A percentile compares a stretch with the other conserved stretches of the same genome.
Conservation (phyloP, 257 asterid species). For the Penstemon newberryi region DNA sequence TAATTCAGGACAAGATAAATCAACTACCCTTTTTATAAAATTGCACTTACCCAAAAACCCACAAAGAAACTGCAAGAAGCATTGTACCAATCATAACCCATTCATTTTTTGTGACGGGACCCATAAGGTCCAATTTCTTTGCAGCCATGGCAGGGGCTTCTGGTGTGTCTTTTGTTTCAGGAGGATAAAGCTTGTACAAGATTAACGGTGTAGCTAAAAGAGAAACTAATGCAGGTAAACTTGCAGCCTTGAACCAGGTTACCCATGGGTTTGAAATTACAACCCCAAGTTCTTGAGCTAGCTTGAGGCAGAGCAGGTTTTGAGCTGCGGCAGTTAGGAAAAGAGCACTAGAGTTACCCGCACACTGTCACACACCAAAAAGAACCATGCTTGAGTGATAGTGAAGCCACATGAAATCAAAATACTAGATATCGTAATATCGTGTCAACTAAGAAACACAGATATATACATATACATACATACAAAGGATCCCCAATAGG, state of each 20-base stretch:
- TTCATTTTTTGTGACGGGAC: conserved; percentile 81
- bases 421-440: neutral
- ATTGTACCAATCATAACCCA: conserved; percentile 91
- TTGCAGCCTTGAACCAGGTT: conserved; percentile 95
- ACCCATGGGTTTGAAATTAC: conserved; percentile 83
- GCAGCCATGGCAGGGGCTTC: conserved; percentile 96
- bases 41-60: conserved; percentile 87
- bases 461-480: neutral
- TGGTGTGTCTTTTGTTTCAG: conserved; percentile 92
- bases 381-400: conserved; percentile 41
- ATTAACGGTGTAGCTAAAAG: conserved; percentile 81
- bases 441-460: conserved; percentile 4
- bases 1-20: neutral
- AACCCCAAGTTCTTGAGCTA: conserved; percentile 97
- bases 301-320: conserved; percentile 89
- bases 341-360: conserved; percentile 98
- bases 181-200: conserved; percentile 87
- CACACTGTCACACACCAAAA: conserved; percentile 62
- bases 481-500: neutral
- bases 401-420: conserved; percentile 23
- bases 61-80: conserved; percentile 95
- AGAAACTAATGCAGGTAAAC: conserved; percentile 79
- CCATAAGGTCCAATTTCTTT: conserved; percentile 73
- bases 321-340: conserved; percentile 99
- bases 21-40: neutral